Percentiles rank a stretch among this genome's conserved stretches.
These are phyloP conservation scores for Fusarium sp. DNA, from an alignment of 2,329 filamentous ascomycete genomes.

Conservation along the genomic window DNA sequence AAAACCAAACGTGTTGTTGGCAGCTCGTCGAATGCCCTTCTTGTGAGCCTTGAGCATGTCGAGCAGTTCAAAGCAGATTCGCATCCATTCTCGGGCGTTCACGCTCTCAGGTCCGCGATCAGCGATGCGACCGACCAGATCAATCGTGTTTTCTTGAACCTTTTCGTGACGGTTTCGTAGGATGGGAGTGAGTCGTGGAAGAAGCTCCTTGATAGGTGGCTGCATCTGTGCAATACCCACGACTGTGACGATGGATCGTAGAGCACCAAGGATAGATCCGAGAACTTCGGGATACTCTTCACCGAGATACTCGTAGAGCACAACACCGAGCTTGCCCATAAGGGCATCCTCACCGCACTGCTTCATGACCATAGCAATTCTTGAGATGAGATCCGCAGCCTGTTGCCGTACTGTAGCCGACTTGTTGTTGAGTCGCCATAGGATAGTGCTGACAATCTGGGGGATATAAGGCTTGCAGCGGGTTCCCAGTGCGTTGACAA, in stretches of 20 bases:
- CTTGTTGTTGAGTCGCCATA: constrained; percentile 98
- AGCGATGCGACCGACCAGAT: constrained; percentile 96
- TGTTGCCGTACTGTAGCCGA: constrained; percentile 96
- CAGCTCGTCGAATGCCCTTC: constrained; percentile 97
- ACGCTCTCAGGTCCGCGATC: constrained; percentile 97
- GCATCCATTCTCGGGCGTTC: constrained; percentile 99
- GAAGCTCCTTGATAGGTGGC: constrained; percentile 94
- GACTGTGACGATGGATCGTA: constrained; percentile 96
- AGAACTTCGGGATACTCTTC: constrained; percentile 99
- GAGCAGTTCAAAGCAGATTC: constrained; percentile 97
- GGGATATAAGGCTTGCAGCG: constrained; percentile 97
- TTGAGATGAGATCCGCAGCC: constrained; percentile 94
- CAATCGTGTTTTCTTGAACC: constrained; percentile 99
- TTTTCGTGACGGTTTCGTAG: constrained; percentile 98
- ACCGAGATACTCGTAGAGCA: constrained; percentile 97
- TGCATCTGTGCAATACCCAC: constrained; percentile 99
- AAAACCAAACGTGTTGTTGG: constrained; percentile 99
- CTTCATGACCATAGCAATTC: constrained; percentile 99
- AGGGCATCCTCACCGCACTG: constrained; percentile 96
- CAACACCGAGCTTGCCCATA: constrained; percentile 94
- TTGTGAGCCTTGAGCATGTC: constrained; percentile 99
- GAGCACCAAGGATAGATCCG: constrained; percentile 93
- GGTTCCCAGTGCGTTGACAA: constrained; percentile 93
- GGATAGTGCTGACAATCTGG: constrained; percentile 95
- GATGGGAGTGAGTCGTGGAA: constrained; percentile 97